Evolutionary conservation across 495 filamentous ascomycete genomes (phyloP).

Genomic region (Penicillium riverlandense): DNA sequence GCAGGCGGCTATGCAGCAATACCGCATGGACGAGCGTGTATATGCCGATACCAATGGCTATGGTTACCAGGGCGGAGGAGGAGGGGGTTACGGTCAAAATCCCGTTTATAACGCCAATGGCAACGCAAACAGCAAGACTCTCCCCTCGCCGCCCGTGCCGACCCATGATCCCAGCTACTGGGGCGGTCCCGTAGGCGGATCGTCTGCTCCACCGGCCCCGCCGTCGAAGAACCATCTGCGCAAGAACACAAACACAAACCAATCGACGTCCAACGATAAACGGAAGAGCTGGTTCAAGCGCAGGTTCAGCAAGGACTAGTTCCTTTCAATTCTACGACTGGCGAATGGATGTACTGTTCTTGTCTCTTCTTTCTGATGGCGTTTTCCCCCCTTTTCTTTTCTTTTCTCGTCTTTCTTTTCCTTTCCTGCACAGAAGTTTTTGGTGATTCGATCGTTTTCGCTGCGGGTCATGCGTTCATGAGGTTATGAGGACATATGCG

Average conservation of each 20-base stretch:
- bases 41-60: constrained; percentile 38
- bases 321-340: neutral
- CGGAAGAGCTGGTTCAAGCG: constrained; percentile 83
- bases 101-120: too few species aligned
- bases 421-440: neutral
- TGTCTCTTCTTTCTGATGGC: constrained; percentile 2
- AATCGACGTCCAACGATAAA: constrained; percentile 48
- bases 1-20: constrained; percentile 38
- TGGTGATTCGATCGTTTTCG: neutral
- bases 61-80: constrained; percentile 36
- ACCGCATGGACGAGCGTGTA: constrained; percentile 38
- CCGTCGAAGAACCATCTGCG: constrained; percentile 10
- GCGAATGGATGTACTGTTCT: neutral
- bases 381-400: neutral
- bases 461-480: constrained; percentile 13
- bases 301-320: constrained; percentile 62
- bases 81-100: too few species aligned
- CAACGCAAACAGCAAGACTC: constrained; percentile 8
- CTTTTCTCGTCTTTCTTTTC: neutral
- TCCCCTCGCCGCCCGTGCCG: constrained; percentile 4
- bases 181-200: constrained; percentile 18
- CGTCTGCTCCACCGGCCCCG: constrained; percentile 17
- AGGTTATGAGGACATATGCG: constrained; percentile 20
- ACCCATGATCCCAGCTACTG: constrained; percentile 11
- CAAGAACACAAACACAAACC: constrained; percentile 12